Evolutionary conservation across 2,329 filamentous ascomycete species (phyloP), one percentile per base, ranked within the genome.

Genomic region (Penicillium sp.): DNA sequence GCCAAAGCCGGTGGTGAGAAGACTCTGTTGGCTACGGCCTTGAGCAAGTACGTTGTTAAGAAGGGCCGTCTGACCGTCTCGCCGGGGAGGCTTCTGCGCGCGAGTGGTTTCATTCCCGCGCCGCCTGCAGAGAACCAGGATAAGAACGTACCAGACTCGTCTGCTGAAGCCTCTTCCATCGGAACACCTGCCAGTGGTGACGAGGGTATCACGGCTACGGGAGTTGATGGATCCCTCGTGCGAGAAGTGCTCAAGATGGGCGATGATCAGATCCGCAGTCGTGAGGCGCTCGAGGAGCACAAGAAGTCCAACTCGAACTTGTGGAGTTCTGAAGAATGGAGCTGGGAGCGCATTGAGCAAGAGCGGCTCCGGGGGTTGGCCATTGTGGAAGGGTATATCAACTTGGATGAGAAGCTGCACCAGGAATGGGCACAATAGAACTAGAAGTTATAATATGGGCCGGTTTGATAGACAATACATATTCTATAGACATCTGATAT

Each of bases 41-140:
- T 91, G 35, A 84, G 80, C 71, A 90, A 89, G 72, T 91, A 91
- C 66, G 87, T 91, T 32, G 83, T 88, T 65, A 91, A 91, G 73
- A 76, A 89, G 46, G 87, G 85, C 1, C 77, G 91, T 20, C 75
- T 93, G 60, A 97, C 91, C 0, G 81, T 97, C 3, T 82, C 90
- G 54, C 90, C 93, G 0, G 85, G 89, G 56, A 76, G 86, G 38
- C 75, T 91, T 6, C 74, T 97, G 22, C 75, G 79, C 35, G 79
- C 84, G 28, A 85, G 84, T 40, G 82, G 83, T 1, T 73, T 96
- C 64, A 72, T 97, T 41, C 93, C 93, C 0, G 72, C 78, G 47
- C 77, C 83, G 39, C 88, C 89, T 0, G 82, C 78, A 9, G 84
- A 83, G 5, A 42, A 26, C 7, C 35, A 56, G 10, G 52, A 62